Evolutionary conservation across 352 stramenopile genomes (phyloP).

Genomic region (Nothophytophthora sp.): DNA sequence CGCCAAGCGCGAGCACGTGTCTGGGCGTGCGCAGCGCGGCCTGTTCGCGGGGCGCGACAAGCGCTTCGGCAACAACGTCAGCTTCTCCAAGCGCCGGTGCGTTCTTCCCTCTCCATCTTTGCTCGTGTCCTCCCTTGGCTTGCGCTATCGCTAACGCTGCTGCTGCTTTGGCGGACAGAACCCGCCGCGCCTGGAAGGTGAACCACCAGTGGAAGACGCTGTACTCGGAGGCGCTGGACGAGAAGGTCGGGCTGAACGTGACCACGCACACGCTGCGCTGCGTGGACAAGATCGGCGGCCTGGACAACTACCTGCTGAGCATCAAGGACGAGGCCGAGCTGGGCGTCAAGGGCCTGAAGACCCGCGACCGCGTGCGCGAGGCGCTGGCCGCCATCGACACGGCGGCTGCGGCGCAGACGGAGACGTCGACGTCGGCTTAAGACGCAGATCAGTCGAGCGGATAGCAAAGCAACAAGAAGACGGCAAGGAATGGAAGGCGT

Average conservation of each 20-base stretch:
- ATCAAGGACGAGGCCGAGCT: constrained; percentile 85
- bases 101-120: constrained; percentile 17
- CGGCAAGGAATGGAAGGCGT: no score
- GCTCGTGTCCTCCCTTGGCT: background rate
- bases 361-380: constrained; percentile 58
- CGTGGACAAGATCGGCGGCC: constrained; percentile 92
- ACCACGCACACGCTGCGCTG: constrained; percentile 92
- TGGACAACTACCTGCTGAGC: constrained; percentile 95
- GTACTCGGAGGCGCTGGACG: constrained; percentile 91
- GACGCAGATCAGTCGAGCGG: no score
- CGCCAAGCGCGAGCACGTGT: constrained; percentile 71
- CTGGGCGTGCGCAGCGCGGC: constrained; percentile 74
- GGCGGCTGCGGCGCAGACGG: no score
- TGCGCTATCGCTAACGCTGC: background rate
- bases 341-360: constrained; percentile 63
- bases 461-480: no score
- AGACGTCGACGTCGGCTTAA: no score
- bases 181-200: constrained; percentile 92
- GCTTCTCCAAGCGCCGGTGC: constrained; percentile 91
- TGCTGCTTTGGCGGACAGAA: constrained; percentile 35
- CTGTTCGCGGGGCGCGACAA: constrained; percentile 95
- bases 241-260: constrained; percentile 93
- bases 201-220: constrained; percentile 91
- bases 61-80: constrained; percentile 94
- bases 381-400: constrained; percentile 34